Conservation (phyloP, 306 rosid genomes). For the Aeschynomene evenia region DNA sequence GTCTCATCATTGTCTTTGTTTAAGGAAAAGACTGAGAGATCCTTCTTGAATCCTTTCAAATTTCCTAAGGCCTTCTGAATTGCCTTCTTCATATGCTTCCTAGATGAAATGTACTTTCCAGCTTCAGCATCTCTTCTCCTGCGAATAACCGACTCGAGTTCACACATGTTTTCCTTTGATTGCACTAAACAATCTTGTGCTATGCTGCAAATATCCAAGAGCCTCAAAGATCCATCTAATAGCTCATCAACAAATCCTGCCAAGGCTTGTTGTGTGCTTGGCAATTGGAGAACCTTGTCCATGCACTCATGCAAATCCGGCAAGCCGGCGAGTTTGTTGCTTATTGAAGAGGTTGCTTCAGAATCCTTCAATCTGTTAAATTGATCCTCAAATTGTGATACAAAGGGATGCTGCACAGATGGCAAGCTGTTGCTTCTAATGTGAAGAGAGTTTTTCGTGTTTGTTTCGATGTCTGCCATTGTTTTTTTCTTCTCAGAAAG, state of each 20-base stretch:
- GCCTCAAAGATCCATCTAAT: conserved; percentile 27
- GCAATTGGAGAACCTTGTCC: conserved; percentile 30
- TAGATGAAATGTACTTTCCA: conserved; percentile 24
- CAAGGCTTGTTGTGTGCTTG: conserved; percentile 21
- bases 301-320: conserved; percentile 30
- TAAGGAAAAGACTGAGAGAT: conserved; percentile 2
- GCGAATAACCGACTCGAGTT: conserved; percentile 21
- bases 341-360: conserved; percentile 23
- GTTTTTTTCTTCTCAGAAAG: background rate
- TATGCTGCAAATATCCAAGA: conserved; percentile 15
- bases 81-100: conserved; percentile 13
- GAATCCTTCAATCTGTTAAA: conserved; percentile 29
- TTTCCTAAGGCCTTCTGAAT: background rate
- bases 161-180: conserved; percentile 9
- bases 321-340: background rate
- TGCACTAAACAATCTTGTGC: conserved; percentile 28
- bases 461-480: conserved; percentile 24
- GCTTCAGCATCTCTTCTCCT: background rate
- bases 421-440: conserved; percentile 29
- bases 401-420: conserved; percentile 20
- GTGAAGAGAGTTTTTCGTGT: conserved; percentile 24
- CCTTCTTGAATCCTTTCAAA: conserved; percentile 30
- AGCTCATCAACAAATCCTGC: conserved; percentile 23
- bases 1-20: background rate
- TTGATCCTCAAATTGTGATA: conserved; percentile 26